phyloP scores from a whole-genome alignment of 2,329 filamentous ascomycete genomes.

The Colletotrichum filicis region DNA sequence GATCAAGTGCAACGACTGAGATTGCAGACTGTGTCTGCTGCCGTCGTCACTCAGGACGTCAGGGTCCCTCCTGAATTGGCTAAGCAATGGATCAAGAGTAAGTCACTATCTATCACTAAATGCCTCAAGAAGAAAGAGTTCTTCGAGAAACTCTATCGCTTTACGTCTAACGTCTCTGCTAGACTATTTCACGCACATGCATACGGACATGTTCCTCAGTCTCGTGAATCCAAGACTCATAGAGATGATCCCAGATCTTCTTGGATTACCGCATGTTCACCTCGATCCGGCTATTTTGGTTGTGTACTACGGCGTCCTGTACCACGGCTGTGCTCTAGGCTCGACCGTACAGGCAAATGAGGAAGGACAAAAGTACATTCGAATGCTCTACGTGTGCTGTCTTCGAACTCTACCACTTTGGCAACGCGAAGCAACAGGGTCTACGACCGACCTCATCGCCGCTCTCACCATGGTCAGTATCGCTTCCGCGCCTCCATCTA shows the following conservation, averaged over 20 bases:
- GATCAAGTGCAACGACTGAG: slow-evolving; percentile 41
- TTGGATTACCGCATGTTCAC: slow-evolving; percentile 42
- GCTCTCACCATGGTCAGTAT: slow-evolving; percentile 41
- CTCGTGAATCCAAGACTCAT: slow-evolving; percentile 42
- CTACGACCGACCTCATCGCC: slow-evolving; percentile 44
- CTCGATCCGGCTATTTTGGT: slow-evolving; percentile 43
- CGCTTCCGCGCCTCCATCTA: not conserved
- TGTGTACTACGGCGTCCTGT: slow-evolving; percentile 45
- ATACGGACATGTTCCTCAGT: slow-evolving; percentile 42
- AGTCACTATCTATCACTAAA: not conserved
- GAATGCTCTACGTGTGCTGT: slow-evolving; percentile 40
- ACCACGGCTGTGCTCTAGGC: slow-evolving; percentile 38
- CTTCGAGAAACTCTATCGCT: not conserved
- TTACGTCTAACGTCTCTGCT: not conserved
- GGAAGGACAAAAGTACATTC: not conserved
- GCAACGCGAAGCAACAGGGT: slow-evolving; percentile 45
- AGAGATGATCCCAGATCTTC: slow-evolving; percentile 44
- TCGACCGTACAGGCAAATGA: not conserved
- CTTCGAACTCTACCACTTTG: slow-evolving; percentile 43
- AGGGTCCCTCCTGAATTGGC: slow-evolving; percentile 42
- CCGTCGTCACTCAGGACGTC: slow-evolving; percentile 40
- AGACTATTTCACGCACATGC: slow-evolving; percentile 45
- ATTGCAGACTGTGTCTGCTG: slow-evolving; percentile 36
- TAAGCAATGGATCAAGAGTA: slow-evolving; percentile 43
- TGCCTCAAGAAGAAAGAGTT: too few relatives aligned